Conservation (phyloP, 331 rosid species). For the Pyrus hybrid region DNA sequence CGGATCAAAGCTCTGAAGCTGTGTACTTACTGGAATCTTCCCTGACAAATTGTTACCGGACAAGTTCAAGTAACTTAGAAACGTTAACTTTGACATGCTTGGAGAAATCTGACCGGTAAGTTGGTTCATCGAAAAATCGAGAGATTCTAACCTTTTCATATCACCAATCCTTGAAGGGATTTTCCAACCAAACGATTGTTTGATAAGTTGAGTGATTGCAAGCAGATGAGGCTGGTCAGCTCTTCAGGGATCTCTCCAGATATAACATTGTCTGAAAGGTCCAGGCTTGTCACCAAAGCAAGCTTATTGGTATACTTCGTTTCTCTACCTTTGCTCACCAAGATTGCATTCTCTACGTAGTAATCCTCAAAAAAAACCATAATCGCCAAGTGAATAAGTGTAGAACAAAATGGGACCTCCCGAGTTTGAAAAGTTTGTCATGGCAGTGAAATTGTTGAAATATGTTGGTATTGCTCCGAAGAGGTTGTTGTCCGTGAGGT, state of each 20-base stretch:
- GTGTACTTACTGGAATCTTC: neutral
- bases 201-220: neutral
- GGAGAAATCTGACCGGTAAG: neutral
- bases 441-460: neutral
- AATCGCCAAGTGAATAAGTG: fast-evolving
- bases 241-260: neutral
- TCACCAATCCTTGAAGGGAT: neutral
- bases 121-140: too few species aligned
- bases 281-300: neutral
- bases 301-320: neutral
- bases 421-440: neutral
- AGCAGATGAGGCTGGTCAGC: neutral
- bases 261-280: neutral
- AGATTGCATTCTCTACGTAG: neutral
- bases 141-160: neutral
- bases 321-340: neutral
- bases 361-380: neutral
- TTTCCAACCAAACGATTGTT: neutral
- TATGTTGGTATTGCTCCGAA: neutral
- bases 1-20: neutral
- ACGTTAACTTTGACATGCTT: neutral
- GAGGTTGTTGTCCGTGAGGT: neutral
- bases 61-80: neutral
- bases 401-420: neutral
- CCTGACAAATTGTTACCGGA: neutral